Evolutionary conservation across 2,329 filamentous ascomycete genomes (phyloP).

Genomic region (Aspergillus sp.): DNA sequence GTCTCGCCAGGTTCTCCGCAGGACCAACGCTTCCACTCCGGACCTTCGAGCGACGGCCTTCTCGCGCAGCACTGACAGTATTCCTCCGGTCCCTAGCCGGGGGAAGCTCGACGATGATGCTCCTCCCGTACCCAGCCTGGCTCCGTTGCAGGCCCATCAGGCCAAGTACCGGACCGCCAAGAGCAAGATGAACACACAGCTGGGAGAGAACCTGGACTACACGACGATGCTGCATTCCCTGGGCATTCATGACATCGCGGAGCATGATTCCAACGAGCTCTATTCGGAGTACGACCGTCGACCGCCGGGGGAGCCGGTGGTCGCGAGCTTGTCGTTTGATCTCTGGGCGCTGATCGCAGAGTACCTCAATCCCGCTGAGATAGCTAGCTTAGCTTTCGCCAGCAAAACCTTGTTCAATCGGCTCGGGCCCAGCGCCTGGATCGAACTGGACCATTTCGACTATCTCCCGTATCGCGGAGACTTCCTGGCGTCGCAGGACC

Average conservation of each 20-base stretch:
- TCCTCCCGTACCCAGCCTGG: conserved; percentile 23
- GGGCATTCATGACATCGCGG: conserved; percentile 25
- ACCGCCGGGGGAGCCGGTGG: conserved; percentile 32
- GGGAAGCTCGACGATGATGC: conserved; percentile 14
- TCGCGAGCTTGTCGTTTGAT: conserved; percentile 38
- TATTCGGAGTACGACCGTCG: conserved; percentile 14
- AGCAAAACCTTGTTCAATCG: conserved; percentile 40
- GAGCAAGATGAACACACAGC: conserved; percentile 24
- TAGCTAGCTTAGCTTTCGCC: conserved; percentile 43
- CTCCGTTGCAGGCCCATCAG: conserved; percentile 28
- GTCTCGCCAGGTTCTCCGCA: conserved; percentile 30
- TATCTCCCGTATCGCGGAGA: conserved; percentile 41
- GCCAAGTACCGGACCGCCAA: conserved; percentile 24
- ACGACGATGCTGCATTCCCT: conserved; percentile 30
- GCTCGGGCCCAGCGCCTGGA: conserved; percentile 36
- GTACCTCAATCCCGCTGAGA: conserved; percentile 39
- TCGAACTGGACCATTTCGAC: conserved; percentile 32
- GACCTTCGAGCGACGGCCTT: conserved; percentile 18
- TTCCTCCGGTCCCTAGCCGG: too few species aligned
- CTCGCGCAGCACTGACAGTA: conserved; percentile 1
- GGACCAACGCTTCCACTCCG: conserved; percentile 22
- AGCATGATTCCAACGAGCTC: conserved; percentile 7
- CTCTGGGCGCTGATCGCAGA: conserved; percentile 41
- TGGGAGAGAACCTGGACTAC: conserved; percentile 31
- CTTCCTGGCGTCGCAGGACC: conserved; percentile 47